Evolutionary conservation across 257 asterid species (phyloP).

Genomic region (Solanum corneliomulleri): DNA sequence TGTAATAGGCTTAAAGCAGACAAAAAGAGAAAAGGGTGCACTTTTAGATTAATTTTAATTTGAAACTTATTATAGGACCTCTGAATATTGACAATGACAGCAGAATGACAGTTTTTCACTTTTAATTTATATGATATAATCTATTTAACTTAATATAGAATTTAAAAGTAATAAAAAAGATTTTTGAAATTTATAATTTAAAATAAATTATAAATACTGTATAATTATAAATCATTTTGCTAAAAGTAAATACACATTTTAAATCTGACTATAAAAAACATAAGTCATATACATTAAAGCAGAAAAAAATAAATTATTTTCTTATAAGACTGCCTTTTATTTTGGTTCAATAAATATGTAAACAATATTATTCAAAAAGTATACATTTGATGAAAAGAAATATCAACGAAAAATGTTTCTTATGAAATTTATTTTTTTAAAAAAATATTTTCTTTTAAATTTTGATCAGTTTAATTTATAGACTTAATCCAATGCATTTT

Average conservation of each 20-base stretch:
- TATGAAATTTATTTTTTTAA: not conserved
- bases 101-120: not conserved
- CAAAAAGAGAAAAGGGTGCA: not conserved
- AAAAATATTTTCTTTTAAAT: not conserved
- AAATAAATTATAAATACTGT: accelerated
- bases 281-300: not conserved
- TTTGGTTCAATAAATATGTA: not conserved
- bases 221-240: not conserved
- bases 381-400: not conserved
- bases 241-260: not conserved
- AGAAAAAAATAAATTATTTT: no score
- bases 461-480: not conserved
- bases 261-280: not conserved
- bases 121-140: not conserved
- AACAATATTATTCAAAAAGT: not conserved
- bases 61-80: not conserved
- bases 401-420: not conserved
- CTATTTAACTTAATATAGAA: not conserved
- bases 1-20: not conserved
- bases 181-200: not conserved
- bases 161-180: not conserved
- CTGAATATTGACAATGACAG: not conserved
- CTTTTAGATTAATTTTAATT: not conserved
- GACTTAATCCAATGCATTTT: not conserved
- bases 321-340: not conserved